phyloP scores from a whole-genome alignment of 257 asterid genomes.

The Solanum appendiculatum region DNA sequence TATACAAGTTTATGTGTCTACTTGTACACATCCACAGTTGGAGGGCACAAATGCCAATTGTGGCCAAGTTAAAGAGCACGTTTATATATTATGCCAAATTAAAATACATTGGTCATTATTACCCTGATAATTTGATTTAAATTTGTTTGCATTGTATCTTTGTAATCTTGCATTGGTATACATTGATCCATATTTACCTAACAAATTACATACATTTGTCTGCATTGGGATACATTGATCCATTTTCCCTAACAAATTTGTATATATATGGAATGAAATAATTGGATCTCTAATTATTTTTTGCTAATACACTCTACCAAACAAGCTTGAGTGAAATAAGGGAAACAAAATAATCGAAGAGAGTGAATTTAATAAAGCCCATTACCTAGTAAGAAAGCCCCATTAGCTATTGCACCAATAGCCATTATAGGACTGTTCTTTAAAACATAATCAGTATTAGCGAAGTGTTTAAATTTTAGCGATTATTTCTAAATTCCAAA shows the following conservation, averaged over 20 bases:
- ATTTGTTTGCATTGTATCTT: not conserved
- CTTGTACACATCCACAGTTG: too few species aligned
- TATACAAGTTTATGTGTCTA: not conserved
- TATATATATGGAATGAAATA: not conserved
- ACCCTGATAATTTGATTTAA: not conserved
- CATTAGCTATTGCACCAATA: not conserved
- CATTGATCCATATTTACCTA: not conserved
- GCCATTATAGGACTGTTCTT: not conserved
- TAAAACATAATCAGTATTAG: not conserved
- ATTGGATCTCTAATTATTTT: too few species aligned
- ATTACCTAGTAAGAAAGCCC: not conserved
- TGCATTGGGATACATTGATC: not conserved
- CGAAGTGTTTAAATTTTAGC: not conserved
- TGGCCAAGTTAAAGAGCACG: accelerated
- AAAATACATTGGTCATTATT: too few species aligned
- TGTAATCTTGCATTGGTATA: too few species aligned
- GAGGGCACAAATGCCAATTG: not conserved
- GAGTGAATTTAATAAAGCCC: not conserved
- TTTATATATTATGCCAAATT: not conserved
- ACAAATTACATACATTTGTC: not conserved
- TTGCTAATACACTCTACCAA: not conserved
- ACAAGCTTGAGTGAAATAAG: not conserved
- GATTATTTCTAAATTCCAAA: not conserved
- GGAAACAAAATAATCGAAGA: not conserved
- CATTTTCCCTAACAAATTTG: not conserved